Evolutionary conservation across 2,329 filamentous ascomycete genomes (phyloP).

Genomic region (Curvularia verruculosa): DNA sequence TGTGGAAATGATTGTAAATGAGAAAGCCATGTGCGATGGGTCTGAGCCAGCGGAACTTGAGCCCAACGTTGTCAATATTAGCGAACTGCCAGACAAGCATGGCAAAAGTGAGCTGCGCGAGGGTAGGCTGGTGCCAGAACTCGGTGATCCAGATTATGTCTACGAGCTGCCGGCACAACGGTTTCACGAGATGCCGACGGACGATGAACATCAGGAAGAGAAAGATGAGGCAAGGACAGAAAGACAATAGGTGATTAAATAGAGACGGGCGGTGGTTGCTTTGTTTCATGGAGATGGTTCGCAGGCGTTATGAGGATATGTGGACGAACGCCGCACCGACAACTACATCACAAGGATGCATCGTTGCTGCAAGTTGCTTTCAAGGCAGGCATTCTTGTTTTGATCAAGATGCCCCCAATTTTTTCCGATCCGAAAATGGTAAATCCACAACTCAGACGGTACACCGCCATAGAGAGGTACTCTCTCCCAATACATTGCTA

Average conservation of each 20-base stretch:
- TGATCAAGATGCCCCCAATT: not conserved
- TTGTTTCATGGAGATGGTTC: not conserved
- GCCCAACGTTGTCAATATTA: not conserved
- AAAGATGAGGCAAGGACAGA: not conserved
- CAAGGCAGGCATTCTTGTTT: not conserved
- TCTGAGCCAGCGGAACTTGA: not conserved
- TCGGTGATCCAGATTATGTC: not conserved
- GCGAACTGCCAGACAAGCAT: not conserved
- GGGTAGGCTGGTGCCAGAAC: not conserved
- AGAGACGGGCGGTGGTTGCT: not conserved
- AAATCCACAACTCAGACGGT: not conserved
- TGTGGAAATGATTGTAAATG: not conserved
- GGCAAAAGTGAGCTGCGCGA: not conserved
- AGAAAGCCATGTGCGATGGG: not conserved
- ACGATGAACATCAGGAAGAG: not conserved
- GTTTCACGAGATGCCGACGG: not conserved
- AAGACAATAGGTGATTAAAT: not conserved
- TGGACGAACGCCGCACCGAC: not conserved
- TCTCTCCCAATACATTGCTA: not conserved
- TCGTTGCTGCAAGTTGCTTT: not conserved
- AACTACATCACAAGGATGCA: not conserved
- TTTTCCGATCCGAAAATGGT: not conserved
- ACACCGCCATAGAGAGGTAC: not conserved
- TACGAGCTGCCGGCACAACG: not conserved
- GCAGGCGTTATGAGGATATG: not conserved